These are phyloP conservation scores for Aureobasidium sp. DNA, from an alignment of 2,329 filamentous ascomycete species.

Conservation along the genomic window DNA sequence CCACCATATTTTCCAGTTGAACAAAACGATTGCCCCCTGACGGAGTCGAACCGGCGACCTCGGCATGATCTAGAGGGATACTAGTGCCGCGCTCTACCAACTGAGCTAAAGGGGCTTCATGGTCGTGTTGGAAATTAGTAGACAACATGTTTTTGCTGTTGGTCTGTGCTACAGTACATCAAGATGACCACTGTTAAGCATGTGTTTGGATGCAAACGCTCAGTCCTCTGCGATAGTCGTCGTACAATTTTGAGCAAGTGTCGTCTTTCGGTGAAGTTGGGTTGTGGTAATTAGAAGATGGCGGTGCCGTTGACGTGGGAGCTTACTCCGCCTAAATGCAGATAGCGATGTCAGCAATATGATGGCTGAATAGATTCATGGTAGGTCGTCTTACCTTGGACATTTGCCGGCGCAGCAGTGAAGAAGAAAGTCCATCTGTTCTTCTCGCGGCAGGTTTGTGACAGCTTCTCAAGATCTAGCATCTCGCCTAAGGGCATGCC, in stretches of 20 bases:
- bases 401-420: slow-evolving; percentile 53
- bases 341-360: slow-evolving; percentile 4
- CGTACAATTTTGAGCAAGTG: too few species aligned
- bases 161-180: too few species aligned
- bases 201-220: too few species aligned
- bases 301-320: slow-evolving; percentile 40
- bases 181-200: neutral
- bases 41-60: slow-evolving; percentile 14
- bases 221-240: too few species aligned
- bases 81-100: slow-evolving; percentile 15
- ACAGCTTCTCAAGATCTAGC: slow-evolving; percentile 45
- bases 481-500: slow-evolving; percentile 52
- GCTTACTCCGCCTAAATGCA: slow-evolving; percentile 31
- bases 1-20: neutral
- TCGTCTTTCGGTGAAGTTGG: too few species aligned
- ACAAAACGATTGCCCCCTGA: neutral
- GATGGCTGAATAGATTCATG: neutral
- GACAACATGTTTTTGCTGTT: neutral
- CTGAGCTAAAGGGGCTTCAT: slow-evolving; percentile 11
- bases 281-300: slow-evolving; percentile 24
- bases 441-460: slow-evolving; percentile 16
- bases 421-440: slow-evolving; percentile 37
- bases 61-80: slow-evolving; percentile 1
- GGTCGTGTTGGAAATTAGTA: neutral
- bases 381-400: slow-evolving; percentile 37